Evolutionary conservation across 2,329 filamentous ascomycete species (phyloP).

Genomic region (Tolypocladium sp.): DNA sequence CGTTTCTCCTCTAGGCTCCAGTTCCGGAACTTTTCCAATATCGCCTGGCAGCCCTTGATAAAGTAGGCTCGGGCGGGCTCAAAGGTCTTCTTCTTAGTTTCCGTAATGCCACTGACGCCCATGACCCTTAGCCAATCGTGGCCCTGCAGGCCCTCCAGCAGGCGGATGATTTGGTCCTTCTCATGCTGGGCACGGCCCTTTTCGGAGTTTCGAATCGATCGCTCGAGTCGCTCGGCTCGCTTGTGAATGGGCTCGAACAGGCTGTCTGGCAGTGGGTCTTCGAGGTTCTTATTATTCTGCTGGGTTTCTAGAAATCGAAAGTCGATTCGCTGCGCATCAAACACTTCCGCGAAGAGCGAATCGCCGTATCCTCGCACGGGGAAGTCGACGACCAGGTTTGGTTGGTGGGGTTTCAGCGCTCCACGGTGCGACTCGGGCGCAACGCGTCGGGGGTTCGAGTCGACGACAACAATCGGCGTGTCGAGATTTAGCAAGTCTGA

Average conservation of each 20-base stretch:
- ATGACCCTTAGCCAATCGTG: constrained; percentile 90
- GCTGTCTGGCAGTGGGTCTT: constrained; percentile 48
- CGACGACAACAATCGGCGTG: constrained; percentile 63
- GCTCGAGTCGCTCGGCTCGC: constrained; percentile 51
- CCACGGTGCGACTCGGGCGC: constrained; percentile 15
- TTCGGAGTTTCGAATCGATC: constrained; percentile 54
- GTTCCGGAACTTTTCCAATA: constrained; percentile 77
- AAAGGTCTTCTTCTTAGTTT: constrained; percentile 77
- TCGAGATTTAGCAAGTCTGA: constrained; percentile 66
- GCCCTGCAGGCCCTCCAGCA: constrained; percentile 75
- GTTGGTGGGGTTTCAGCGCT: constrained; percentile 15
- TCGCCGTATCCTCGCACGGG: constrained; percentile 46
- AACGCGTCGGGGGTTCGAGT: constrained; percentile 33
- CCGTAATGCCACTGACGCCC: constrained; percentile 78
- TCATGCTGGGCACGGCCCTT: constrained; percentile 58
- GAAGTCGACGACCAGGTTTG: constrained; percentile 14
- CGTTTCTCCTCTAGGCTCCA: constrained; percentile 90
- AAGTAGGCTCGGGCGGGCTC: constrained; percentile 81
- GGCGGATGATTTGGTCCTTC: constrained; percentile 52
- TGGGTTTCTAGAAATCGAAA: constrained; percentile 43
- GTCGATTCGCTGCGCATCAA: constrained; percentile 47
- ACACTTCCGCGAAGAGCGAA: constrained; percentile 44
- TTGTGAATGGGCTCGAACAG: constrained; percentile 46
- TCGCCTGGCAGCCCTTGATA: constrained; percentile 68
- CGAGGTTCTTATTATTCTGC: constrained; percentile 29